Base-by-base conservation (phyloP, 169 alveolate species). In the Plasmodium gallinaceum region DNA sequence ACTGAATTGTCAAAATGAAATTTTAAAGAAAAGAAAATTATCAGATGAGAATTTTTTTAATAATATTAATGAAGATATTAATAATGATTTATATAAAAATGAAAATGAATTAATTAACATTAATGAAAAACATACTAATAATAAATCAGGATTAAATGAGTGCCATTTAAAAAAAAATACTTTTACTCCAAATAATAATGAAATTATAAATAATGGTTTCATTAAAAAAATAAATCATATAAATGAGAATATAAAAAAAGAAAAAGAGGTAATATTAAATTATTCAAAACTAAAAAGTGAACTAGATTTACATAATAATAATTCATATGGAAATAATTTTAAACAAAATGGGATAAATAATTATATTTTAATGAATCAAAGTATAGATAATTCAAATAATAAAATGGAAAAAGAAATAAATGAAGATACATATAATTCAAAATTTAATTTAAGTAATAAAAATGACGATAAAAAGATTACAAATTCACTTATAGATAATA, bases 11-110 rank as follows among this genome's bases (percentile, higher is more conserved):
- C 57, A 14, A 39, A 64, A 39, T 64, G 73, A 64, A 37, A 32
- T 64, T 32, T 64, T 64, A 64, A 64, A 22, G 73, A 64, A 37
- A 64, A 64, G 73, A 37, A 64, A 64, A 39, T 24, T 64, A 64
- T 26, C n/a, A 16, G 42, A 12, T 60, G 69, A 18, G 7, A 54
- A 10, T 54, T 54, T 7, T 54, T 9, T 24, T n/a, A 10, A 54
- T 60, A 9, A 60, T 20, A 60, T 20, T 60, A 4, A 60, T 48
- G 58, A 48, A 10, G 58, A 48, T 48, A 48, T 10, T 18, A 9
- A 57, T 57, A 22, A 18, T 57, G 66, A 16, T 57, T 7, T 18
- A 18, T 2, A 5, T 14, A 57, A 57, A 9, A 7, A 57, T 16
- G 12, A 57, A 7, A 22, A 57, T 57, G 9, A 57, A 14, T 7